Evolutionary conservation across 306 rosid genomes (phyloP).

Genomic region (Gillenia trifoliata): DNA sequence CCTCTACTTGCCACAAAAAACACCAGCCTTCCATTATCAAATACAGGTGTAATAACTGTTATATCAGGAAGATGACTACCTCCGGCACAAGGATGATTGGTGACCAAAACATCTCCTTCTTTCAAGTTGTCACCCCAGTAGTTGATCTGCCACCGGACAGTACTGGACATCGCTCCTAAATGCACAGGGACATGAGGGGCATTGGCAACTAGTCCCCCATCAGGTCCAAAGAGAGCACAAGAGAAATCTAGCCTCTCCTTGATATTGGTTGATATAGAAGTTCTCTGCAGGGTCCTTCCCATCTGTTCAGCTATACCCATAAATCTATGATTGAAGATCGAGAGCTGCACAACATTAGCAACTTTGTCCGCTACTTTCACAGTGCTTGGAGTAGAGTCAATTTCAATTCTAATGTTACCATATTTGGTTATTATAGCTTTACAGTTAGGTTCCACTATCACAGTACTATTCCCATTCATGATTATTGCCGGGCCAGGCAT

Average conservation of each 20-base stretch:
- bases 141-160: slow-evolving; percentile 83
- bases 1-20: slow-evolving; percentile 93
- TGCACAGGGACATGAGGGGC: slow-evolving; percentile 97
- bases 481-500: slow-evolving; percentile 74
- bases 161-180: slow-evolving; percentile 92
- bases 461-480: slow-evolving; percentile 95
- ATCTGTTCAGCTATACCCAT: slow-evolving; percentile 99
- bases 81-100: slow-evolving; percentile 95
- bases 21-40: slow-evolving; percentile 60
- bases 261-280: slow-evolving; percentile 93
- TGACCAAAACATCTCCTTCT: slow-evolving; percentile 92
- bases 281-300: slow-evolving; percentile 95
- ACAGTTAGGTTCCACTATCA: slow-evolving; percentile 79
- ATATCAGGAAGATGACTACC: slow-evolving; percentile 99
- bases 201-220: slow-evolving; percentile 91
- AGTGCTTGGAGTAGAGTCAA: slow-evolving; percentile 48
- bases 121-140: slow-evolving; percentile 66
- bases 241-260: slow-evolving; percentile 96
- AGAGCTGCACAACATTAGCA: slow-evolving; percentile 88
- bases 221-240: slow-evolving; percentile 91
- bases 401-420: slow-evolving; percentile 75
- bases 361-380: slow-evolving; percentile 52
- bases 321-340: slow-evolving; percentile 88
- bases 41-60: slow-evolving; percentile 86
- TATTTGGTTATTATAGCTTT: slow-evolving; percentile 70